A percentile compares a stretch with the other conserved stretches of the same genome.
These are phyloP conservation scores for Pterocarpus santalinus DNA, from an alignment of 306 rosid genomes.

Conservation along the genomic window DNA sequence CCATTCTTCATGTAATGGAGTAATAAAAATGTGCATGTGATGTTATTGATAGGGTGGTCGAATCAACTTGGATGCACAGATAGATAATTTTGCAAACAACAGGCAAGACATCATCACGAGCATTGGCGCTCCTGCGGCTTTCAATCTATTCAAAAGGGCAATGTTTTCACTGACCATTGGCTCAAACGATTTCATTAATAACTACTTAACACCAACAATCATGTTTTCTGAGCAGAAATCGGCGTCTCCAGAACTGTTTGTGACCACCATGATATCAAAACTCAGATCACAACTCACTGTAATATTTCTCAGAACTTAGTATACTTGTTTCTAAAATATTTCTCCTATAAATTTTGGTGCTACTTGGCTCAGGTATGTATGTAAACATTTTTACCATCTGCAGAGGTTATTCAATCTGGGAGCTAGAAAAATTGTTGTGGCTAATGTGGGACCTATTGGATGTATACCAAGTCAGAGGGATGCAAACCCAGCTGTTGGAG, in stretches of 20 bases:
- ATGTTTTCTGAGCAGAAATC: conserved; percentile 37
- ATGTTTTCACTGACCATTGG: conserved; percentile 70
- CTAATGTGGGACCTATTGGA: conserved; percentile 84
- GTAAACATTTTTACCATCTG: conserved; percentile 4
- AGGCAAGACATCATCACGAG: conserved; percentile 67
- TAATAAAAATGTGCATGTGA: conserved; percentile 9
- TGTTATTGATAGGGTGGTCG: conserved; percentile 60
- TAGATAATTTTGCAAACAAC: conserved; percentile 71
- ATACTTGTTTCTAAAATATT: background rate
- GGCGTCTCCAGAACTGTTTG: conserved; percentile 59
- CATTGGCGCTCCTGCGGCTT: conserved; percentile 59
- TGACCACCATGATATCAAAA: conserved; percentile 63
- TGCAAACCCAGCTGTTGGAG: conserved; percentile 57
- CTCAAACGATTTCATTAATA: conserved; percentile 77
- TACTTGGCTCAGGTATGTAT: background rate
- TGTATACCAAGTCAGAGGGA: conserved; percentile 82
- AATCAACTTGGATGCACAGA: conserved; percentile 71
- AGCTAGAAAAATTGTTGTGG: conserved; percentile 70
- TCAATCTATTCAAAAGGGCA: conserved; percentile 50
- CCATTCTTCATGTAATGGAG: background rate
- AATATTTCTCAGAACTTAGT: conserved; percentile 17
- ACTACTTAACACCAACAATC: conserved; percentile 60
- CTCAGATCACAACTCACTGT: conserved; percentile 66
- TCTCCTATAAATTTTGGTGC: background rate
- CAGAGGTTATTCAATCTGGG: conserved; percentile 76